A percentile compares a stretch with the other conserved stretches of the same genome.
Evolutionary conservation across 306 rosid genomes (phyloP).

Genomic region (Gastrolobium villosum): DNA sequence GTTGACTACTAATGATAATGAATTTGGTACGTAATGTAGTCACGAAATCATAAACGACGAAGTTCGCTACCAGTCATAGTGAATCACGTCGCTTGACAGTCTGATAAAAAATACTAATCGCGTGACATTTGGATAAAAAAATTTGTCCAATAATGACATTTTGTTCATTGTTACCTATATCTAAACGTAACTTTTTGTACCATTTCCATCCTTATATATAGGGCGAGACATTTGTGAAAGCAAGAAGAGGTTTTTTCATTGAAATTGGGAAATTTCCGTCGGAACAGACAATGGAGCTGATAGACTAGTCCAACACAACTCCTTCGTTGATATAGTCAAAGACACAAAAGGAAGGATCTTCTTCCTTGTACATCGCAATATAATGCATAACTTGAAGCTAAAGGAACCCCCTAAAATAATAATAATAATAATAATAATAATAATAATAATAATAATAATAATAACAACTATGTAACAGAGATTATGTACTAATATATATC

Average conservation of each 20-base stretch:
- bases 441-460: neutral
- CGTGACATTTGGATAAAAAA: no score
- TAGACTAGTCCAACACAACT: conserved; percentile 19
- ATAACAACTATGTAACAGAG: neutral
- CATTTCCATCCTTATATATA: neutral
- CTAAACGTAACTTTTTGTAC: neutral
- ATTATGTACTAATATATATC: neutral
- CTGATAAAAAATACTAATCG: no score
- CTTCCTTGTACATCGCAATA: neutral
- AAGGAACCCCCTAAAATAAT: neutral
- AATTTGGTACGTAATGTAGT: no score
- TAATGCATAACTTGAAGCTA: conserved; percentile 5
- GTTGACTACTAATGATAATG: no score
- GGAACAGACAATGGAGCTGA: neutral
- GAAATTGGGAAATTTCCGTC: neutral
- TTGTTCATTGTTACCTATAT: no score
- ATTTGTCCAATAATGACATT: no score
- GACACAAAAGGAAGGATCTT: neutral
- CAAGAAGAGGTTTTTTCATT: neutral
- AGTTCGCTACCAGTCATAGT: no score
- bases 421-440: neutral
- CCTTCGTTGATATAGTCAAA: neutral
- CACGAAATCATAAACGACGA: no score
- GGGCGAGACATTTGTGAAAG: neutral
- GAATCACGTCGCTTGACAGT: no score